These are phyloP conservation scores for Ilex aquifolium DNA, from an alignment of 257 asterid genomes.

Conservation along the genomic window DNA sequence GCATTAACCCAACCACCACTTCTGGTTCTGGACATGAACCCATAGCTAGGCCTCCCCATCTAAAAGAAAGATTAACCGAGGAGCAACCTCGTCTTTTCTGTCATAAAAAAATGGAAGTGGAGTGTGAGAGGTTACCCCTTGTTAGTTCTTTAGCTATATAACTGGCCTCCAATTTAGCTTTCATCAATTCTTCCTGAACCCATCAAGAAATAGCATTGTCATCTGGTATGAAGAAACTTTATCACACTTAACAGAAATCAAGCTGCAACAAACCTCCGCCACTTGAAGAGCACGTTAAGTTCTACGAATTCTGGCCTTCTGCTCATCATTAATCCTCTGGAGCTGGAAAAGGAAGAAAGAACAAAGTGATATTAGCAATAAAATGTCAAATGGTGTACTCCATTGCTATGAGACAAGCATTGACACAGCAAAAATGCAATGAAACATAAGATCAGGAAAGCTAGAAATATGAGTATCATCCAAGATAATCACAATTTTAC, in stretches of 20 bases:
- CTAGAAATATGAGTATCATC: too few relatives aligned
- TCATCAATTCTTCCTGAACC: too few relatives aligned
- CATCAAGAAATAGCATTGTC: constrained; percentile 24
- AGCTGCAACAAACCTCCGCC: too few relatives aligned
- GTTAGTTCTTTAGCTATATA: constrained; percentile 24
- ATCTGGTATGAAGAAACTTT: constrained; percentile 6
- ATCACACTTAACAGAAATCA: too few relatives aligned
- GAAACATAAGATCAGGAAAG: background rate
- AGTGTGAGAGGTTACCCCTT: constrained; percentile 24
- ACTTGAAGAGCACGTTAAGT: too few relatives aligned
- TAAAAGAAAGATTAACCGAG: background rate
- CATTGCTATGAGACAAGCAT: background rate
- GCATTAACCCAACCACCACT: too few relatives aligned
- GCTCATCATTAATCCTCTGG: constrained; percentile 32
- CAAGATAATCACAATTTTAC: too few relatives aligned
- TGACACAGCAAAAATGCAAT: background rate
- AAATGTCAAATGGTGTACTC: background rate
- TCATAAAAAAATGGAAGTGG: background rate
- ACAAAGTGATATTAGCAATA: background rate
- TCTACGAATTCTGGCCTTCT: too few relatives aligned
- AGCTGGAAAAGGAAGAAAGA: constrained; percentile 26
- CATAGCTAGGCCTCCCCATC: background rate
- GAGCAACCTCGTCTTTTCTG: too few relatives aligned
- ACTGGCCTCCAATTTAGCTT: constrained; percentile 35
- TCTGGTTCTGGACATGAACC: too few relatives aligned